Percentiles rank a stretch among this genome's conserved stretches.
Evolutionary conservation across 2,329 filamentous ascomycete species (phyloP).

Genomic region (Stromatinia cepivora): DNA sequence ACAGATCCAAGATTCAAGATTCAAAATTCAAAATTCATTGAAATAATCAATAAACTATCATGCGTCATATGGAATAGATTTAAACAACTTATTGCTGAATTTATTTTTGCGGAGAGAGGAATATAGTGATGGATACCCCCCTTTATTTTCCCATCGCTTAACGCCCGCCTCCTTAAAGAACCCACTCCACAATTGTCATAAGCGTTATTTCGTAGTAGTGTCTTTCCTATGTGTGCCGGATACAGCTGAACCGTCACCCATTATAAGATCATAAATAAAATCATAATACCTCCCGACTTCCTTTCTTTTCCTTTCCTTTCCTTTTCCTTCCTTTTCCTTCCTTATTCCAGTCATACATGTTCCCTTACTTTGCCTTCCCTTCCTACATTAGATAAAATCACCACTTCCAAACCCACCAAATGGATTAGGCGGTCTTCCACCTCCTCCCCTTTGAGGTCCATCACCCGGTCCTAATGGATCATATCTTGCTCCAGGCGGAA

Average conservation of each 20-base stretch:
- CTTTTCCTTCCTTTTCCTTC: background rate
- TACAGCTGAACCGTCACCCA: too few species aligned
- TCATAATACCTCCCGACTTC: background rate
- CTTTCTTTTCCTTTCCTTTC: background rate
- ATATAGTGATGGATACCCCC: too few species aligned
- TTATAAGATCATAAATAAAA: background rate
- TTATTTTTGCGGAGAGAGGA: too few species aligned
- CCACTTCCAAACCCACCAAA: slow-evolving; percentile 58
- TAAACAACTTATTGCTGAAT: too few species aligned
- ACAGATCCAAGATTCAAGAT: too few species aligned
- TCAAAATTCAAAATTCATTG: too few species aligned
- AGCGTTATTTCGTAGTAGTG: background rate
- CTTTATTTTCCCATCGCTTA: background rate
- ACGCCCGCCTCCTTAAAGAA: background rate
- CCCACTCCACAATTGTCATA: background rate
- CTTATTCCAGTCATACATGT: background rate
- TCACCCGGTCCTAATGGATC: slow-evolving; percentile 79
- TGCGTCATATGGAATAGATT: too few species aligned
- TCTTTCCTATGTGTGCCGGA: too few species aligned
- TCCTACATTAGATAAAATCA: slow-evolving; percentile 52
- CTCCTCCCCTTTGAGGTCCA: slow-evolving; percentile 49
- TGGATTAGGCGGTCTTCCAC: slow-evolving; percentile 53
- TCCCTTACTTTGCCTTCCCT: background rate
- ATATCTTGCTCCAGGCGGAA: slow-evolving; percentile 86
- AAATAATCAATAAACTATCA: too few species aligned